These are phyloP conservation scores for Tolypocladium pustulatum DNA, from an alignment of 2,329 filamentous ascomycete species.

Conservation along the genomic window DNA sequence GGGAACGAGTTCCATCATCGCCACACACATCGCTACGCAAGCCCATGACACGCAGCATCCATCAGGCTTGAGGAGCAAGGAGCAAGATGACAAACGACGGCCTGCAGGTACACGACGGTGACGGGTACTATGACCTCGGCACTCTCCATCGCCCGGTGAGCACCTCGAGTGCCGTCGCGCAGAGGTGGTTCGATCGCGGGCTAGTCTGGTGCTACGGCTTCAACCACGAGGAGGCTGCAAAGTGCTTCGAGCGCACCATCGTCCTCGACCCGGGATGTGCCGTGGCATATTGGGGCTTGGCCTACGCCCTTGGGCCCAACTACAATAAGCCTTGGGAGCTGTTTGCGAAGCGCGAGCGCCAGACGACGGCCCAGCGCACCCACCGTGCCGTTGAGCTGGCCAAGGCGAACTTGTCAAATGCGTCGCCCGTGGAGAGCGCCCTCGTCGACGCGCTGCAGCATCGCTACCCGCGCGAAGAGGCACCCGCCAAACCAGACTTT, in stretches of 20 bases:
- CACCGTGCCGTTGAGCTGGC: conserved; percentile 19
- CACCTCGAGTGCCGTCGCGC: conserved; percentile 38
- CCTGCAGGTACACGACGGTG: background rate
- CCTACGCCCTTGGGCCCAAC: conserved; percentile 65
- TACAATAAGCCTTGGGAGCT: conserved; percentile 68
- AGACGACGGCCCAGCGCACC: conserved; percentile 29
- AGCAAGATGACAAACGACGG: background rate
- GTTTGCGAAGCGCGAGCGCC: conserved; percentile 53
- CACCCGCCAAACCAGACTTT: conserved; percentile 34
- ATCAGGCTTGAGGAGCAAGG: background rate
- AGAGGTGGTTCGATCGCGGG: conserved; percentile 62
- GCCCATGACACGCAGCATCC: background rate
- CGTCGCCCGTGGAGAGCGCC: conserved; percentile 39
- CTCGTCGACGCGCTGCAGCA: conserved; percentile 52
- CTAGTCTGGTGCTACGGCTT: conserved; percentile 67
- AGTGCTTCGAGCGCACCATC: conserved; percentile 53
- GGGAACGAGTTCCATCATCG: background rate
- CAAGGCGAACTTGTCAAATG: conserved; percentile 5
- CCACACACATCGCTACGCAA: background rate
- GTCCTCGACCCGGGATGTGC: conserved; percentile 41
- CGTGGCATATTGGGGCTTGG: conserved; percentile 60
- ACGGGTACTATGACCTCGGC: conserved; percentile 50
- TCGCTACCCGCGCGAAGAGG: conserved; percentile 45
- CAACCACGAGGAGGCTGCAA: conserved; percentile 61
- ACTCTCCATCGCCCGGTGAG: conserved; percentile 43